Evolutionary conservation across 2,329 filamentous ascomycete species (phyloP), one percentile per base, ranked within the genome.

Genomic region (Shiraia bambusicola): DNA sequence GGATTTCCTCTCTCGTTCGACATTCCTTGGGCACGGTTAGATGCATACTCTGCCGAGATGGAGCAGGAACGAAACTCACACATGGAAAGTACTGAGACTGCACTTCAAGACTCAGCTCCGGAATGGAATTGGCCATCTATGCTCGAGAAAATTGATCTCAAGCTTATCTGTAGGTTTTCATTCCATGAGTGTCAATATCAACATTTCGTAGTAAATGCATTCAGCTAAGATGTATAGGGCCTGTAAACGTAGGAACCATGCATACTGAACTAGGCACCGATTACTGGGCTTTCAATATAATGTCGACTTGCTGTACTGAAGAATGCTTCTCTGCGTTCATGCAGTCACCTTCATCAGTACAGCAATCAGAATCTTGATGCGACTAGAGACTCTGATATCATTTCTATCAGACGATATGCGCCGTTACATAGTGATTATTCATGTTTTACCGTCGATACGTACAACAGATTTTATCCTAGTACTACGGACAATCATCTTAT

Each of bases 71-170:
- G 32, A 26, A 22, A 24, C 12, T 31, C 40, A 11, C 40, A 10
- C 15, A 16, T 35, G 13, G 6, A 28, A 2, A 38, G 33, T 9
- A 9, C 14, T n/a, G 26, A 40, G 22, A 27, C 17, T 11, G 9
- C 29, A n/a, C 30, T 49, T 37, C 25, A 27, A 9, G 39, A 28
- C 22, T 44, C 30, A 12, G 56, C 54, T 13, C 50, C 54, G 6
- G 56, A 58, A 33, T 60, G 54, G 54, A 60, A 60, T 33, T 60
- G 56, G 56, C 54, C 47, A 45, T 44, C 55, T 24, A 57, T 58
- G 53, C 35, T 60, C 24, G 43, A 52, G 27, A 25, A 44, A 14
- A 30, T 50, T 5, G 32, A 54, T 6, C 12, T 56, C 14, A 38
- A 54, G 19, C 12, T 53, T 2, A 28, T 42, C 3, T 59, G 56